These are phyloP conservation scores for Yarrowia porcina DNA, from an alignment of 805 yeast species.

Conservation along the genomic window DNA sequence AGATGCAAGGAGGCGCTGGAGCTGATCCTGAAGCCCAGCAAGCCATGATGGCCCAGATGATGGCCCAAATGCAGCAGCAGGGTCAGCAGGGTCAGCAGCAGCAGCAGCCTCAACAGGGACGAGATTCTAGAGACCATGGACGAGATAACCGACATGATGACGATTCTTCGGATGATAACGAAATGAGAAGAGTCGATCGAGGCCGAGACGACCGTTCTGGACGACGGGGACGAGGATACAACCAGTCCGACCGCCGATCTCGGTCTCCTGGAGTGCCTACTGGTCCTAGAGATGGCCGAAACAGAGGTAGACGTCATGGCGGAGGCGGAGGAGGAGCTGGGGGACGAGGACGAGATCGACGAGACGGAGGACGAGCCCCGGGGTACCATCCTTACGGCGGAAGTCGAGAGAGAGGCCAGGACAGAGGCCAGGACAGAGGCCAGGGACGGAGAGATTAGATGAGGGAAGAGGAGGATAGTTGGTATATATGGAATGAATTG, in stretches of 20 bases:
- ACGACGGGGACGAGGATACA: slow-evolving; percentile 20
- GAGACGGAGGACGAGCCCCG: background rate
- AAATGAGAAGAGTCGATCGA: slow-evolving; percentile 15
- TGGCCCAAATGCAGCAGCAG: slow-evolving; percentile 18
- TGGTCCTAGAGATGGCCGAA: slow-evolving; percentile 13
- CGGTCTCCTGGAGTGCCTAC: slow-evolving; percentile 19
- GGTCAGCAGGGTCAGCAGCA: background rate
- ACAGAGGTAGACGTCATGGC: slow-evolving; percentile 8
- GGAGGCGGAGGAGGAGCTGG: too few species aligned
- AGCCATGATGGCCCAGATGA: slow-evolving; percentile 19
- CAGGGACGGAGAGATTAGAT: background rate
- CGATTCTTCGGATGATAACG: slow-evolving; percentile 8
- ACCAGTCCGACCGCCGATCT: slow-evolving; percentile 6
- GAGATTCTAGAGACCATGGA: background rate
- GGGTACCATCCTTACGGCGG: background rate
- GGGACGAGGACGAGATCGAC: background rate
- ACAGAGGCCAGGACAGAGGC: too few species aligned
- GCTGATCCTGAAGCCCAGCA: slow-evolving; percentile 15
- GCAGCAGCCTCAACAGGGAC: background rate
- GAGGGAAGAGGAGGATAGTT: too few species aligned
- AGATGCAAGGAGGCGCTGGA: background rate
- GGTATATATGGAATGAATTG: too few species aligned
- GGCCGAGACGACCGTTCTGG: slow-evolving; percentile 21
- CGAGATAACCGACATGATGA: background rate
- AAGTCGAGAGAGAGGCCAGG: background rate